Evolutionary conservation across 2,329 filamentous ascomycete species (phyloP), one percentile per base, ranked within the genome.

Genomic region (Catunica adiposa): DNA sequence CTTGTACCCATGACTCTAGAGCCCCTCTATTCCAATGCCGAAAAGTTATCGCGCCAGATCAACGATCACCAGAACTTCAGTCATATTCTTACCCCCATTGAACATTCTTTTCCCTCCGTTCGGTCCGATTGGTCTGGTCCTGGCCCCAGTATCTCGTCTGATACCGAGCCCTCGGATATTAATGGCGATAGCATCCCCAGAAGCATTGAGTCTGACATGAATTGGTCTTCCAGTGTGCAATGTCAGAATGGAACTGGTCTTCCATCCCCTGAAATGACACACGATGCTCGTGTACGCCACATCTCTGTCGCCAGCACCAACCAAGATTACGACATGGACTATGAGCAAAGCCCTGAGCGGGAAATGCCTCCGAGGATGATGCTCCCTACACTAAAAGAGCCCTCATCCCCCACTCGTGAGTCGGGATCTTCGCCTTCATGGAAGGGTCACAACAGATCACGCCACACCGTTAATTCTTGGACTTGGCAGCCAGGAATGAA

Each of bases 401-500:
- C 68, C 1, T 62, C 66, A 6, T 69, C 73, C 2, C 69, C 73
- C 1, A 37, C 40, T 26, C 53, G 40, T 4, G 56, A 58, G 29
- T 29, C 54, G 8, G 46, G 40, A 46, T 48, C 56, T 22, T 75
- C 73, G 6, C 73, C 75, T 0, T 70, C 71, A 4, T 69, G 75
- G 37, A 74, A 73, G 62, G 77, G 78, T 9, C 78, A 81, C 62
- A 73, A 73, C 11, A 73, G 78, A 54, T 79, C 75, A 60, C 74
- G 75, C 55, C 78, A 81, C 62, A 80, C 78, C 0, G 66, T 80
- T 56, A 78, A 79, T 63, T 73, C 71, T 56, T 80, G 77, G 78
- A 80, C 78, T 1, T 70, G 73, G 63, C 75, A 80, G 59, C 76
- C 77, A 0, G 77, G 78, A 61, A 80, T 79, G 75, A 84, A 83